Conservation (phyloP, 345 rosid genomes). For the Tarenaya hassleriana region DNA sequence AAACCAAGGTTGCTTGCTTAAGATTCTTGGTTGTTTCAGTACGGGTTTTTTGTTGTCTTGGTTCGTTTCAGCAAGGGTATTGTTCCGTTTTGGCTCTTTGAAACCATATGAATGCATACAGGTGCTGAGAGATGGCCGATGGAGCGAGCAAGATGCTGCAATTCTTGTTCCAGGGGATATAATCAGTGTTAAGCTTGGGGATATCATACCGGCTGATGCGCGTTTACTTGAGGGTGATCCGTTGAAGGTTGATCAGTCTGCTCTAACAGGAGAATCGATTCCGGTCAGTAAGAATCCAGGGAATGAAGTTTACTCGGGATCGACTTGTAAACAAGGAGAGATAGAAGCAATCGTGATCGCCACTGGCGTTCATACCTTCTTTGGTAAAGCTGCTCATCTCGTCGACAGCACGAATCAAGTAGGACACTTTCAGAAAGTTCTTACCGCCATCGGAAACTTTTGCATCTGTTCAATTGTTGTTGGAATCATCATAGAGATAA, state of each 20-base stretch:
- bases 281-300: constrained; percentile 71
- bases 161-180: constrained; percentile 90
- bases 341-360: constrained; percentile 85
- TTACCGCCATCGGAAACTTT: constrained; percentile 87
- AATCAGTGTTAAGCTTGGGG: constrained; percentile 78
- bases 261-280: constrained; percentile 91
- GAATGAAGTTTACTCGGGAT: constrained; percentile 84
- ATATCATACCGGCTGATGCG: constrained; percentile 86
- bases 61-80: not conserved
- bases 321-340: constrained; percentile 90
- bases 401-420: constrained; percentile 85
- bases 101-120: constrained; percentile 16
- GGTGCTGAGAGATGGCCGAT: constrained; percentile 79
- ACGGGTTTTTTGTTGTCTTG: too few species aligned
- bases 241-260: constrained; percentile 86
- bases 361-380: constrained; percentile 89
- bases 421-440: constrained; percentile 83
- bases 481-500: constrained; percentile 54
- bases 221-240: constrained; percentile 96
- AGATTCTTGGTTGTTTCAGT: too few species aligned
- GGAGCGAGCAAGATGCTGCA: constrained; percentile 83
- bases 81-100: not conserved
- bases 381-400: constrained; percentile 94
- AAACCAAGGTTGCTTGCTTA: constrained; percentile 72
- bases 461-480: constrained; percentile 82